Evolutionary conservation across 768 basidiomycete species (phyloP), one percentile per base, ranked within the genome.

Genomic region (Holtermanniella nyarrowii): DNA sequence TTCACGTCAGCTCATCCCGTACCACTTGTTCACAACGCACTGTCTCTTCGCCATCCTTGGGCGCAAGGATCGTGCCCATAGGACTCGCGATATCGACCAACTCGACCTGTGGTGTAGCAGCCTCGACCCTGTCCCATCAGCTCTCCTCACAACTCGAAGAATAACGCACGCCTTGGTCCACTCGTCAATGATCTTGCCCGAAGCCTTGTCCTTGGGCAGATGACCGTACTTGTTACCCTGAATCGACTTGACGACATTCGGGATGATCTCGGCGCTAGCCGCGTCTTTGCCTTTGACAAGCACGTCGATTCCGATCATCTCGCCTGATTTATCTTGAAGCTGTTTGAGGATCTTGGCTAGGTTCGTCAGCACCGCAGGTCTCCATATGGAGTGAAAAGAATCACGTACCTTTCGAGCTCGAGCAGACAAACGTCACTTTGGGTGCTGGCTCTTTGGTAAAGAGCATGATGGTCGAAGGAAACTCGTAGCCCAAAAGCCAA

Each of bases 401-500:
- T 21, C 43, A 60, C 73, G 55, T 55, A 88, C 90, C 86, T 80
- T 96, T 93, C 18, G 83, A 86, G 1, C 85, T 79, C 21, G 88
- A 91, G 57, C 87, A 90, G 23, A 95, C 74, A 39, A 96, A 83
- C 26, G 76, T 75, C 18, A 97, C 73, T 63, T 80, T 85, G 49
- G 83, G 76, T 62, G 84, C 26, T 16, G 62, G 58, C 5, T 59
- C 57, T 45, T 57, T 56, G 52, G 82, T 78, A 62, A 97, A 85
- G 18, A 96, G 75, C 52, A 91, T 78, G 24, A 96, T 76, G 0
- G 93, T 96, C 0, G 89, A 88, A 2, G 93, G 95, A 66, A 97
- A 97, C 72, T 99, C 93, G 71, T 90, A 97, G 13, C 91, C 93
- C 37, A 97, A 79, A 16, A 99, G 77, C 87, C 90, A 95, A 66